Evolutionary conservation across 768 basidiomycete genomes (phyloP).

Genomic region (Exsudoporus frostii): DNA sequence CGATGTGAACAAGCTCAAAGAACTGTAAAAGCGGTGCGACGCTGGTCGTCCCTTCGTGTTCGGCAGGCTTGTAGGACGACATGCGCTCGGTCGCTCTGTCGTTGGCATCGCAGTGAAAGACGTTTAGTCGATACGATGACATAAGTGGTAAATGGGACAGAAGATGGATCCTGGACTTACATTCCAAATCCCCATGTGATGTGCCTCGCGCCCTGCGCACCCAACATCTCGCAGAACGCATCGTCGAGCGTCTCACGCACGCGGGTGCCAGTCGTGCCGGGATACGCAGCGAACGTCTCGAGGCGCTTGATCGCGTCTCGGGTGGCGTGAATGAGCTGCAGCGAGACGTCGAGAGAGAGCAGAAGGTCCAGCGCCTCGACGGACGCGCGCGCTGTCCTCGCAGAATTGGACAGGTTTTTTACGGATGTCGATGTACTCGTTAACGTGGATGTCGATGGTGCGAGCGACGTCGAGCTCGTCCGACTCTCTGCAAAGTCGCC

Average conservation of each 20-base stretch:
- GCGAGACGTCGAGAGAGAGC: conserved; percentile 85
- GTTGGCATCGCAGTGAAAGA: not conserved
- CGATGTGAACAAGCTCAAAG: conserved; percentile 95
- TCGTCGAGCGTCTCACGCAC: conserved; percentile 95
- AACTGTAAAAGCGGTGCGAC: conserved; percentile 95
- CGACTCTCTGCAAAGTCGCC: conserved; percentile 18
- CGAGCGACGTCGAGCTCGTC: not conserved
- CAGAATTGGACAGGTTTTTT: not conserved
- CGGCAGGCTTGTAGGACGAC: conserved; percentile 84
- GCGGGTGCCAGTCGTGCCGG: conserved; percentile 80
- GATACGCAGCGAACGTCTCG: conserved; percentile 86
- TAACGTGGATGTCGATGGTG: not conserved
- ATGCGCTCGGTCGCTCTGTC: conserved; percentile 84
- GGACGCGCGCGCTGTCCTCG: not conserved
- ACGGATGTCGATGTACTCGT: not conserved
- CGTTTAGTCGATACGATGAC: not conserved
- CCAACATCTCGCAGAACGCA: conserved; percentile 81
- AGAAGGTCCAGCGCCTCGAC: conserved; percentile 67
- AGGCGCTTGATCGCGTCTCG: conserved; percentile 89
- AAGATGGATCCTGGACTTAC: conserved; percentile 39
- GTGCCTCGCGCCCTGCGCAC: conserved; percentile 75
- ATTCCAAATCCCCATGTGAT: conserved; percentile 73
- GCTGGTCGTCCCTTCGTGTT: conserved; percentile 73
- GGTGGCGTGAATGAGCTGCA: conserved; percentile 91
- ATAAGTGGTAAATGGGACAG: not conserved